A percentile compares a stretch with the other conserved stretches of the same genome.
Conservation (phyloP, 345 rosid genomes). For the Lepidium didymum region DNA sequence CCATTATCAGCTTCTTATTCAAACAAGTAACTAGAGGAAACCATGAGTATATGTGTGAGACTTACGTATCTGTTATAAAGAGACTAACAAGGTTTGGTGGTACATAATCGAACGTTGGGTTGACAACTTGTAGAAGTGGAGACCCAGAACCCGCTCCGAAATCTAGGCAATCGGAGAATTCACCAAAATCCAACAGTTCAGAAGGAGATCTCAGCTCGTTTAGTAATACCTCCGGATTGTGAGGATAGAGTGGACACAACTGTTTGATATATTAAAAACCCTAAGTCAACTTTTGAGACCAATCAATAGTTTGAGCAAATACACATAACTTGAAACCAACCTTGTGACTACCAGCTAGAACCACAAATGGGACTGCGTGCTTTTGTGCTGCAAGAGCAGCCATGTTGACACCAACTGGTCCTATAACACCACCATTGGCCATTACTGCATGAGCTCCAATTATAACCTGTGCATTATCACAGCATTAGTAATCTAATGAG, state of each 20-base stretch:
- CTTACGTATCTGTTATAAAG: conserved; percentile 97
- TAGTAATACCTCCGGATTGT: conserved; percentile 87
- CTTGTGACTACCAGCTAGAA: conserved; percentile 97
- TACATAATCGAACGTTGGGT: conserved; percentile 91
- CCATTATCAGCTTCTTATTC: not conserved
- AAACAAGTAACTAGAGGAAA: not conserved
- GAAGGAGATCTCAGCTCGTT: conserved; percentile 97
- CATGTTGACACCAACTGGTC: conserved; percentile 98
- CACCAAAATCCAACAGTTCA: conserved; percentile 92
- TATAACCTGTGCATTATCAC: conserved; percentile 54
- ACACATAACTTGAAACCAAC: conserved; percentile 30
- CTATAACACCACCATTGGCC: conserved; percentile 98
- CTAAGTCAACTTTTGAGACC: not conserved
- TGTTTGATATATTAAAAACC: conserved; percentile 28
- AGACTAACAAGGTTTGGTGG: conserved; percentile 97
- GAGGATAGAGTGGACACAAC: conserved; percentile 97
- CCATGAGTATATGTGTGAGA: not conserved
- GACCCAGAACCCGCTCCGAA: conserved; percentile 58
- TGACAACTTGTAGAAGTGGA: conserved; percentile 86
- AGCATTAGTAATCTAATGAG: conserved; percentile 13
- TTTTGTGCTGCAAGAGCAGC: conserved; percentile 95
- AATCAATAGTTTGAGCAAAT: not conserved
- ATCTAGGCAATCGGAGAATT: conserved; percentile 94
- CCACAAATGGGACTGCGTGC: conserved; percentile 98
- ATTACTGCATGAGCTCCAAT: conserved; percentile 98